Evolutionary conservation across 345 rosid genomes (phyloP).

Genomic region (Dimocarpus longan): DNA sequence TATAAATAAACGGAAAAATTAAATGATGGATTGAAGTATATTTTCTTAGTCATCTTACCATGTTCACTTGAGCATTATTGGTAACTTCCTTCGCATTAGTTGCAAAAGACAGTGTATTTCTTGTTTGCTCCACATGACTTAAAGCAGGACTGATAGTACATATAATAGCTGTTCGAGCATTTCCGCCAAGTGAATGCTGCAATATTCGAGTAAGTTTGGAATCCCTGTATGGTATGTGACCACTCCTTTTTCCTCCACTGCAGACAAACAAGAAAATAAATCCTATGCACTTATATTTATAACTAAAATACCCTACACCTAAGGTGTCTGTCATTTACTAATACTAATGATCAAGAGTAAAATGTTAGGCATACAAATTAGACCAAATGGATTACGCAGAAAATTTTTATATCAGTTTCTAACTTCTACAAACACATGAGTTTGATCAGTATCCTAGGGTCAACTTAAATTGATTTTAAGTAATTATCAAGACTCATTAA

Average conservation of each 20-base stretch:
- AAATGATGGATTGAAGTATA: not conserved
- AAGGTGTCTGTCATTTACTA: not conserved
- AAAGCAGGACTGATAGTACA: constrained; percentile 95
- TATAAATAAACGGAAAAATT: not conserved
- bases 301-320: not conserved
- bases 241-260: constrained; percentile 73
- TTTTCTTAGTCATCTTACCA: constrained; percentile 53
- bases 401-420: not conserved
- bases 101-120: constrained; percentile 86
- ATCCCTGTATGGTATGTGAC: constrained; percentile 91
- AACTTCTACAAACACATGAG: not conserved
- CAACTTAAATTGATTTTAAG: not conserved
- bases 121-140: constrained; percentile 90
- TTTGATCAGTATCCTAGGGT: not conserved
- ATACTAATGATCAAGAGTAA: not conserved
- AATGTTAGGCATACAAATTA: not conserved
- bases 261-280: constrained; percentile 29
- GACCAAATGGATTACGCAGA: not conserved
- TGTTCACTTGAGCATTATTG: constrained; percentile 83
- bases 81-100: constrained; percentile 94
- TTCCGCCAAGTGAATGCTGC: constrained; percentile 98
- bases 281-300: not conserved
- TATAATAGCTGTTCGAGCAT: constrained; percentile 94
- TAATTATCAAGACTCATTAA: not conserved
- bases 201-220: constrained; percentile 94